phyloP scores from a whole-genome alignment of 2,329 filamentous ascomycete genomes.

The Pseudogymnoascus sp. region DNA sequence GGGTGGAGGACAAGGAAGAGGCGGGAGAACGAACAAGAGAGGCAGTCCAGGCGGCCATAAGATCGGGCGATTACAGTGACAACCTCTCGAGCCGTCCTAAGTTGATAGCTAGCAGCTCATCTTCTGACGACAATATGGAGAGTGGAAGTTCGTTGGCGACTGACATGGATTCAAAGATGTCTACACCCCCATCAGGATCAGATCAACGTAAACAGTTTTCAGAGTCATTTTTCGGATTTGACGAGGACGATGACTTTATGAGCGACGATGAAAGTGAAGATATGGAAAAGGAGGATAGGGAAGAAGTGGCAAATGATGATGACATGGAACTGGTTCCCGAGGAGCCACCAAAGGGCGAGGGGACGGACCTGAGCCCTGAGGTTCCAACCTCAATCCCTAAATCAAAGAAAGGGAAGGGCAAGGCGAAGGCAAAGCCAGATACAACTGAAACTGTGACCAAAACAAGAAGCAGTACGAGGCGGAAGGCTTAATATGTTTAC shows the following conservation, averaged over 20 bases:
- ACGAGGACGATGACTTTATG: constrained; percentile 70
- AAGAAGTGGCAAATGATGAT: constrained; percentile 20
- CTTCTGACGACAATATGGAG: constrained; percentile 24
- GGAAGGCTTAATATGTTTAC: not conserved
- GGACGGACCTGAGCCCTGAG: constrained; percentile 10
- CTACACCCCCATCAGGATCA: constrained; percentile 40
- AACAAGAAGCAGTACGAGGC: not conserved
- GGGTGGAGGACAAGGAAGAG: constrained; percentile 93
- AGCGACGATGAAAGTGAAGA: constrained; percentile 52
- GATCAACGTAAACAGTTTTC: constrained; percentile 28
- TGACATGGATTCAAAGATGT: constrained; percentile 32
- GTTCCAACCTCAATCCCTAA: constrained; percentile 10
- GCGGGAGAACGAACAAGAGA: constrained; percentile 74
- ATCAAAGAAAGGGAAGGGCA: constrained; percentile 20
- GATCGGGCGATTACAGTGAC: constrained; percentile 54
- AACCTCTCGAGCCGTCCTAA: constrained; percentile 44
- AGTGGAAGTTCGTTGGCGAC: constrained; percentile 28
- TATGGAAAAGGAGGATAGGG: constrained; percentile 15
- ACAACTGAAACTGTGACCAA: constrained; percentile 16
- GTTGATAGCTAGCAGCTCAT: constrained; percentile 31
- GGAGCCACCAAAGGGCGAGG: constrained; percentile 20
- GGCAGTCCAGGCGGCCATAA: constrained; percentile 64
- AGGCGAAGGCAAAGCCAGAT: constrained; percentile 38
- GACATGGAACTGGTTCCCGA: constrained; percentile 17
- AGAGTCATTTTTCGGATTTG: constrained; percentile 64